These are phyloP conservation scores for Hibiscus trionum DNA, from an alignment of 345 rosid genomes.

Conservation along the genomic window DNA sequence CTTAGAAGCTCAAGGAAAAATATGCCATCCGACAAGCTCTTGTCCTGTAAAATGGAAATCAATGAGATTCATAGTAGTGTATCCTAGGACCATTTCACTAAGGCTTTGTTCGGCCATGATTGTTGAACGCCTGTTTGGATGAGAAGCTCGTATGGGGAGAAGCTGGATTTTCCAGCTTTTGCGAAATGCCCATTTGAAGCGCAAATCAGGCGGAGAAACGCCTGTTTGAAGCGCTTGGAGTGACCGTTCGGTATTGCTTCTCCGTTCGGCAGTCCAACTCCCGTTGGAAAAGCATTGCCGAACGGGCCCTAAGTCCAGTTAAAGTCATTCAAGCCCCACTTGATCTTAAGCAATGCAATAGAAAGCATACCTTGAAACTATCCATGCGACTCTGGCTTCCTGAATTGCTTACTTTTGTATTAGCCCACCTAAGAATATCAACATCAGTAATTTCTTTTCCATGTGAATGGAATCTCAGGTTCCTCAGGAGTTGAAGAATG, in stretches of 20 bases:
- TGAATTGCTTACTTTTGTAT: constrained; percentile 54
- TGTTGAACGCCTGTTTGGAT: no score
- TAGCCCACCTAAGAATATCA: constrained; percentile 92
- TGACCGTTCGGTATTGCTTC: no score
- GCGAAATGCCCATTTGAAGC: no score
- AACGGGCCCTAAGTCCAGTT: background rate
- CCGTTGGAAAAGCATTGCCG: no score
- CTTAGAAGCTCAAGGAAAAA: constrained; percentile 89
- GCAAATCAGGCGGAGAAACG: no score
- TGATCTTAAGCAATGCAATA: background rate
- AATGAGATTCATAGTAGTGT: background rate
- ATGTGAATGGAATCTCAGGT: constrained; percentile 83
- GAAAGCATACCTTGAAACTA: constrained; percentile 70
- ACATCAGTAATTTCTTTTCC: constrained; percentile 80
- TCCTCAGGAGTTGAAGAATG: constrained; percentile 85
- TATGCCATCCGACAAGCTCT: constrained; percentile 74
- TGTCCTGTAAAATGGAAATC: constrained; percentile 48
- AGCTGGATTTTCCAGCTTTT: no score
- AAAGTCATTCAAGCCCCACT: background rate
- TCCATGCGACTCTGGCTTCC: constrained; percentile 68
- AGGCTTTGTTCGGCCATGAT: no score
- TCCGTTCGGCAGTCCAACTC: no score
- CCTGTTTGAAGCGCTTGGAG: no score
- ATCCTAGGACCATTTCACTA: background rate
- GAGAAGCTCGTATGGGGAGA: no score